A percentile compares a stretch with the other conserved stretches of the same genome.
Conservation (phyloP, 1,284 basidiomycete species). For the Ganoderma lucidum region DNA sequence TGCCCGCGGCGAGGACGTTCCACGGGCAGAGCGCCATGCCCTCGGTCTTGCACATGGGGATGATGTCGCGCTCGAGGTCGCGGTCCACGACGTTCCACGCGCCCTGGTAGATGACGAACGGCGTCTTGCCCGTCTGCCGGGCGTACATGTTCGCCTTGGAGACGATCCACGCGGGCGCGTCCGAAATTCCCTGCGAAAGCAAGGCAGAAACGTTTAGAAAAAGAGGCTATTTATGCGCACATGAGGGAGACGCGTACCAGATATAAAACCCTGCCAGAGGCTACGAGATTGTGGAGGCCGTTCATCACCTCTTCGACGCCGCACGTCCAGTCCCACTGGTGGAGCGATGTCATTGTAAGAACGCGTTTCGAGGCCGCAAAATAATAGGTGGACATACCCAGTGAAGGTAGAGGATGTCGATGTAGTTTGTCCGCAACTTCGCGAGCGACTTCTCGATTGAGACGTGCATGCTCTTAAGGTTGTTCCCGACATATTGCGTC, state of each 20-base stretch:
- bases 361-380: neutral
- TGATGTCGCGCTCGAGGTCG: conserved; percentile 67
- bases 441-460: conserved; percentile 57
- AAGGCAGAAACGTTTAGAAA: too few relatives aligned
- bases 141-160: conserved; percentile 62
- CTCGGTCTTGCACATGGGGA: conserved; percentile 54
- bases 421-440: conserved; percentile 64
- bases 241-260: conserved; percentile 35
- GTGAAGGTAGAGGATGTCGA: conserved; percentile 63
- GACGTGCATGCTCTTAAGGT: conserved; percentile 51
- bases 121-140: conserved; percentile 52
- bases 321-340: conserved; percentile 52
- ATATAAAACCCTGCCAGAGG: conserved; percentile 54
- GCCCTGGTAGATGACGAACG: conserved; percentile 67
- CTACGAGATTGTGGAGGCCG: conserved; percentile 53
- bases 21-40: conserved; percentile 38
- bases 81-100: conserved; percentile 57
- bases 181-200: conserved; percentile 41
- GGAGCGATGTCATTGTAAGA: neutral
- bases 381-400: conserved; percentile 37
- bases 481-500: conserved; percentile 56
- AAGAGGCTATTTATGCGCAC: conserved; percentile 13
- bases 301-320: conserved; percentile 60
- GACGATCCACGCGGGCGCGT: conserved; percentile 66
- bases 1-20: conserved; percentile 44